Conservation (phyloP, 2,329 filamentous ascomycete species). For the Neodidymelliopsis sp. region DNA sequence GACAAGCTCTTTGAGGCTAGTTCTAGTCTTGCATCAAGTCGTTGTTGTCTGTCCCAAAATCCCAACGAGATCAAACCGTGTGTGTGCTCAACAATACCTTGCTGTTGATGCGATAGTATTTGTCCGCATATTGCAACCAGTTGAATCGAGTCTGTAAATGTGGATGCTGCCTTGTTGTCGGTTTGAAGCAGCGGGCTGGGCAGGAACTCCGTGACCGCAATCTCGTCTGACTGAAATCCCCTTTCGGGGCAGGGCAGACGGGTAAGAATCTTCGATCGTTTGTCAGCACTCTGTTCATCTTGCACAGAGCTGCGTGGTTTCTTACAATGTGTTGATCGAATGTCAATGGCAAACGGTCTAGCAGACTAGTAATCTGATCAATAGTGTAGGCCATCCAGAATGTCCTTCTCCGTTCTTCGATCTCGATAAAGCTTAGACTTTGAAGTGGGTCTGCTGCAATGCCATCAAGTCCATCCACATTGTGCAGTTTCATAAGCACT, state of each 20-base stretch:
- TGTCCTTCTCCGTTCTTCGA: slow-evolving; percentile 5
- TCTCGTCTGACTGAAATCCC: slow-evolving; percentile 9
- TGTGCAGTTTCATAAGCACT: slow-evolving; percentile 7
- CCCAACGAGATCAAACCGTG: neutral
- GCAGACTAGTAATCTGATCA: slow-evolving; percentile 3
- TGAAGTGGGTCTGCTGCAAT: neutral
- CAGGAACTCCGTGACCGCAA: neutral
- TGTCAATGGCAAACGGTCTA: slow-evolving; percentile 4
- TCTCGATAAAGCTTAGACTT: neutral
- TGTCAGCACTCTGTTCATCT: neutral
- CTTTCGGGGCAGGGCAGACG: slow-evolving; percentile 7
- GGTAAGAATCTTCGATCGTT: neutral
- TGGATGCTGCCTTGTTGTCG: neutral
- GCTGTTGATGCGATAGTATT: slow-evolving; percentile 2
- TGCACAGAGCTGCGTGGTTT: neutral
- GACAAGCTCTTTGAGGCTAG: slow-evolving; percentile 4
- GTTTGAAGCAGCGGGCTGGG: neutral
- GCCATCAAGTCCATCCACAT: slow-evolving; percentile 3
- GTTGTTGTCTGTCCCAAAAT: slow-evolving; percentile 9
- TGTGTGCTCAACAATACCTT: slow-evolving; percentile 7
- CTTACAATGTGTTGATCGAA: slow-evolving; percentile 9
- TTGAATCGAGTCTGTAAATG: slow-evolving; percentile 8
- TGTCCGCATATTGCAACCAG: slow-evolving; percentile 6
- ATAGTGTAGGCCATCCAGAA: slow-evolving; percentile 13
- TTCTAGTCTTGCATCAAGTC: slow-evolving; percentile 1